Conservation (phyloP, 2,329 filamentous ascomycete genomes). For the Lasiodiplodia theobromae region DNA sequence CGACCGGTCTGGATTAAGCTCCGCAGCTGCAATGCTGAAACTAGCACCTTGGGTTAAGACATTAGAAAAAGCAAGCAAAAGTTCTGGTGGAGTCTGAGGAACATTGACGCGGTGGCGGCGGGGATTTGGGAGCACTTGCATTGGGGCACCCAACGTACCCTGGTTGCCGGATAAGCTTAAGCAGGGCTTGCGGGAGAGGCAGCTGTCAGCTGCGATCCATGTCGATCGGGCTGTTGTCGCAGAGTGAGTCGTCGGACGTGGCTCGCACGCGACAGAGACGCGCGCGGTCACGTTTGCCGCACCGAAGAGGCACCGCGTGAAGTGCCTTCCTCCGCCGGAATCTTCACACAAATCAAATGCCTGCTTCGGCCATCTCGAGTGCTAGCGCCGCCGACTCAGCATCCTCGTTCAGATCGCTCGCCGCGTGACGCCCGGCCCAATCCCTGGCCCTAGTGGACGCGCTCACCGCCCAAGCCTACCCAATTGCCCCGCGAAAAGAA, state of each 20-base stretch:
- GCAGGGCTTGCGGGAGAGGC: constrained; percentile 6
- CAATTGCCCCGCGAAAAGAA: constrained; percentile 26
- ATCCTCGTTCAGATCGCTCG: constrained; percentile 22
- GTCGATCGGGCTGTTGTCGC: constrained; percentile 14
- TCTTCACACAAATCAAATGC: constrained; percentile 2
- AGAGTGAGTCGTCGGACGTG: neutral
- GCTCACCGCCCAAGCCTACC: neutral
- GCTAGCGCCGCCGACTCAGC: constrained; percentile 21
- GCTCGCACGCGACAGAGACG: neutral
- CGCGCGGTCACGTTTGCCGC: constrained; percentile 20
- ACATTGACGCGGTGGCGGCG: constrained; percentile 6
- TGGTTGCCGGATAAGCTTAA: constrained; percentile 8
- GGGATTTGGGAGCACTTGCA: neutral
- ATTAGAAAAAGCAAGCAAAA: neutral
- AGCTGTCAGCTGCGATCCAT: constrained; percentile 13
- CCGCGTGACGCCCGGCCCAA: constrained; percentile 25
- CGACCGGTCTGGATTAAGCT: neutral
- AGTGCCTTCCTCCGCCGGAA: neutral
- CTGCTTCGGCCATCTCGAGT: neutral
- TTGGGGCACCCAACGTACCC: neutral
- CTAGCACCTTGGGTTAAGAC: neutral
- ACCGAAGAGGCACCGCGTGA: no score
- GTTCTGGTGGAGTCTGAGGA: neutral
- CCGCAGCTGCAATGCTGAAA: neutral
- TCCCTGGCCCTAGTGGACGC: neutral